Conservation (phyloP, 2,329 filamentous ascomycete genomes). For the Fusarium poae region DNA sequence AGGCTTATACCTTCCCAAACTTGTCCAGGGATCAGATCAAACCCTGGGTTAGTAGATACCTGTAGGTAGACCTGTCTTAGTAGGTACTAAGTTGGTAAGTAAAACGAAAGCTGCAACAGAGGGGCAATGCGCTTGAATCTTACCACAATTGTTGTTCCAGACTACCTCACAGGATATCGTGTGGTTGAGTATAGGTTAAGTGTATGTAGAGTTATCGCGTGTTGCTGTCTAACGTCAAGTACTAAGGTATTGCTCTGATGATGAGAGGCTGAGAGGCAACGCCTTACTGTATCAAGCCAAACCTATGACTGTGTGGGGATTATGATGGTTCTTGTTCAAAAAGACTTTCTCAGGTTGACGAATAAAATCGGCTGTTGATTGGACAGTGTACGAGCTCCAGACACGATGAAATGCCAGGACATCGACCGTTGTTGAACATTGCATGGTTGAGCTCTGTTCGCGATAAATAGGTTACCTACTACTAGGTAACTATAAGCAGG, state of each 20-base stretch:
- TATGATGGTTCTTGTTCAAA: constrained; percentile 13
- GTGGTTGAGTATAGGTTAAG: background rate
- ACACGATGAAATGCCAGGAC: constrained; percentile 7
- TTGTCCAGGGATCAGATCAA: no score
- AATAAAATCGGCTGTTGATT: constrained; percentile 19
- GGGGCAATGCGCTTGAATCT: background rate
- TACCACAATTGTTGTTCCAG: background rate
- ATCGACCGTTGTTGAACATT: background rate
- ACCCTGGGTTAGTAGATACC: no score
- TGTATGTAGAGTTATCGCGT: background rate
- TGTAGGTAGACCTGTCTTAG: no score
- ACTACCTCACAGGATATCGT: background rate
- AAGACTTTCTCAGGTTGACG: constrained; percentile 15
- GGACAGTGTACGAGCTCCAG: constrained; percentile 8
- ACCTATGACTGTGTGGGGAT: constrained; percentile 13
- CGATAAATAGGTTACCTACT: background rate
- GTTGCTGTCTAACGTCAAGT: background rate
- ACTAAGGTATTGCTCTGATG: background rate
- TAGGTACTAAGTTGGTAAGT: no score
- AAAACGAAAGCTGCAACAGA: background rate
- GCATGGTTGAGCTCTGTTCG: background rate
- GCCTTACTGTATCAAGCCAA: background rate
- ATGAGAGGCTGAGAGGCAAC: background rate
- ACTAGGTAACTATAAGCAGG: no score
- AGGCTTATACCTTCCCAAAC: background rate